Conservation (phyloP, 495 filamentous ascomycete genomes). For the Aspergillus taichungensis region DNA sequence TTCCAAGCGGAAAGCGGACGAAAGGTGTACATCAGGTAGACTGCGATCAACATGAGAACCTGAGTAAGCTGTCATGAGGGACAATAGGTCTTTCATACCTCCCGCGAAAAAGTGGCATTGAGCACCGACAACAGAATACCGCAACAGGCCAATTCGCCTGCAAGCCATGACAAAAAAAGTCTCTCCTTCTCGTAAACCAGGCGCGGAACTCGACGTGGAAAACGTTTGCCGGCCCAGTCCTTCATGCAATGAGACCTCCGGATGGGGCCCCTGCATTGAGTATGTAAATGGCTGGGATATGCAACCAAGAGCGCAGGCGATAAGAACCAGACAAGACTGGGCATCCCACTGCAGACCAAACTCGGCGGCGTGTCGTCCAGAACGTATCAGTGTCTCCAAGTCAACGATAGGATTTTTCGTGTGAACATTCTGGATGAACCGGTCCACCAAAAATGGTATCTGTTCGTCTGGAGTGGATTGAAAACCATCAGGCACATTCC, state of each 20-base stretch:
- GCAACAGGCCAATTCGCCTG: slow-evolving; percentile 6
- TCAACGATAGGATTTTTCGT: slow-evolving; percentile 29
- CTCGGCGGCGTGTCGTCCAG: slow-evolving; percentile 10
- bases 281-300: slow-evolving; percentile 3
- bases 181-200: slow-evolving; percentile 3
- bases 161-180: slow-evolving; percentile 5
- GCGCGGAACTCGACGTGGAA: not conserved
- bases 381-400: slow-evolving; percentile 10
- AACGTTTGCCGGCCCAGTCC: not conserved
- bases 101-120: slow-evolving; percentile 16
- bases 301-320: slow-evolving; percentile 8
- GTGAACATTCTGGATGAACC: slow-evolving; percentile 23
- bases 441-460: slow-evolving; percentile 9
- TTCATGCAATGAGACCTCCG: not conserved
- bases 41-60: slow-evolving; percentile 7
- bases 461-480: slow-evolving; percentile 1
- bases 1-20: slow-evolving; percentile 13
- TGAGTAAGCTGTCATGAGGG: no score
- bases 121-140: slow-evolving; percentile 11
- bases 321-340: slow-evolving; percentile 21
- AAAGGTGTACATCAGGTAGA: slow-evolving; percentile 14
- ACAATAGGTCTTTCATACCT: no score
- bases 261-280: no score
- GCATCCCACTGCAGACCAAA: slow-evolving; percentile 19
- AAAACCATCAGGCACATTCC: not conserved